These are phyloP conservation scores for Candida pseudofarinosa DNA, from an alignment of 805 yeast genomes.

Conservation along the genomic window DNA sequence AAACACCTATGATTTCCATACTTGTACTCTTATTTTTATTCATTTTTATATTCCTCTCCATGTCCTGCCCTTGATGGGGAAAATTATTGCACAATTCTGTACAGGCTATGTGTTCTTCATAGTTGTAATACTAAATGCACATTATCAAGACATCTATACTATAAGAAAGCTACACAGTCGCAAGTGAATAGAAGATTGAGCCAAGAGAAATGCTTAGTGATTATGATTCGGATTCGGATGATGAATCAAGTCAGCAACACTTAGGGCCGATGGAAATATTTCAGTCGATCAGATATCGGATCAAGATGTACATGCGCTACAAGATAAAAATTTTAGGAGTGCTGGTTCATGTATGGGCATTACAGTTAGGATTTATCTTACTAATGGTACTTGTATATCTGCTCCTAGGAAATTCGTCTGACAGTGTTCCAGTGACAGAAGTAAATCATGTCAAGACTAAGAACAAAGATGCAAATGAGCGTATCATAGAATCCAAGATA, in stretches of 20 bases:
- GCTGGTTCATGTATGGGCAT: not conserved
- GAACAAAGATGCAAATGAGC: not conserved
- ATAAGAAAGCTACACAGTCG: too few species aligned
- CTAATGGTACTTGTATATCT: not conserved
- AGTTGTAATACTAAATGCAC: too few species aligned
- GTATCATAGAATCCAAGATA: slow-evolving; percentile 9
- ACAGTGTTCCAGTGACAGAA: not conserved
- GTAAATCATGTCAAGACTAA: not conserved
- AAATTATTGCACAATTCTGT: too few species aligned
- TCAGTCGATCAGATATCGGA: not conserved
- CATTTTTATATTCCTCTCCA: too few species aligned
- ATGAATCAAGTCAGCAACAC: not conserved
- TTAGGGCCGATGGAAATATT: not conserved
- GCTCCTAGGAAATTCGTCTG: not conserved
- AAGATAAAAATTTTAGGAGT: not conserved
- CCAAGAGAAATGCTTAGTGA: not conserved
- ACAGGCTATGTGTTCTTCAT: too few species aligned
- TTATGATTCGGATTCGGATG: not conserved
- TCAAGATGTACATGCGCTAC: not conserved
- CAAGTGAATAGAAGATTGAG: not conserved
- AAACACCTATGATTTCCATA: too few species aligned
- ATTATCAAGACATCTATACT: too few species aligned
- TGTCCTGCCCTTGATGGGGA: too few species aligned
- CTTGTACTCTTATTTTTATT: too few species aligned
- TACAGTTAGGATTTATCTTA: not conserved